These are phyloP conservation scores for Sanghuangporus sanghuang DNA, from an alignment of 1,284 basidiomycete species.

Conservation along the genomic window DNA sequence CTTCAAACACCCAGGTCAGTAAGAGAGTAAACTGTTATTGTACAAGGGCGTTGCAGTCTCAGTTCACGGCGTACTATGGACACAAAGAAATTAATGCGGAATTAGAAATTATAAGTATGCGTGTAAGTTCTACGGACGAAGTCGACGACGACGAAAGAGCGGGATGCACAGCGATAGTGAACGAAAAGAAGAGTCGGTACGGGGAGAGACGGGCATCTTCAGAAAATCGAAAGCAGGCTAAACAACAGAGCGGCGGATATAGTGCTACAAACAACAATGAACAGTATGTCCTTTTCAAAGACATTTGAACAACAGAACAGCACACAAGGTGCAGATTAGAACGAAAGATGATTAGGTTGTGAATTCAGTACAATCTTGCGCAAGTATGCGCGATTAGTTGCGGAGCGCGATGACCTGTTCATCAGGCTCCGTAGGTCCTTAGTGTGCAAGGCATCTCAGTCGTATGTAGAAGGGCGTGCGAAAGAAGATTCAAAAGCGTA, in stretches of 20 bases:
- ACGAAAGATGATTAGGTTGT: background rate
- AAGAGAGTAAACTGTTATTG: background rate
- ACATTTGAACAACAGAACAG: background rate
- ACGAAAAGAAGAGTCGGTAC: background rate
- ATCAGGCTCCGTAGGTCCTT: slow-evolving; percentile 18
- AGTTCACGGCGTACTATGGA: slow-evolving; percentile 5
- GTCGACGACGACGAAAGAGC: background rate
- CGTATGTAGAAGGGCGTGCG: slow-evolving; percentile 10
- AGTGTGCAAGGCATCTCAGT: slow-evolving; percentile 16
- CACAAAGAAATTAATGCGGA: background rate
- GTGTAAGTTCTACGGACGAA: slow-evolving; percentile 5
- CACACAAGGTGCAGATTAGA: background rate
- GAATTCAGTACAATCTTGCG: background rate
- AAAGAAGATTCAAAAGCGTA: slow-evolving; percentile 42
- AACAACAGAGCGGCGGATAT: slow-evolving; percentile 3
- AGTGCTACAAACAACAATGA: background rate
- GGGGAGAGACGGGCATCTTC: slow-evolving; percentile 1
- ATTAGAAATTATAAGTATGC: background rate
- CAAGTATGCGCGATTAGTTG: background rate
- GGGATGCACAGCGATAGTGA: background rate
- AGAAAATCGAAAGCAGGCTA: background rate
- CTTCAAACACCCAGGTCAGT: background rate
- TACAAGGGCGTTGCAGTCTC: background rate
- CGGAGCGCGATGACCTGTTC: background rate
- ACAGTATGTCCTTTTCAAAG: background rate